Evolutionary conservation across 2,329 filamentous ascomycete genomes (phyloP).

Genomic region (Lachnellula subtilissima): DNA sequence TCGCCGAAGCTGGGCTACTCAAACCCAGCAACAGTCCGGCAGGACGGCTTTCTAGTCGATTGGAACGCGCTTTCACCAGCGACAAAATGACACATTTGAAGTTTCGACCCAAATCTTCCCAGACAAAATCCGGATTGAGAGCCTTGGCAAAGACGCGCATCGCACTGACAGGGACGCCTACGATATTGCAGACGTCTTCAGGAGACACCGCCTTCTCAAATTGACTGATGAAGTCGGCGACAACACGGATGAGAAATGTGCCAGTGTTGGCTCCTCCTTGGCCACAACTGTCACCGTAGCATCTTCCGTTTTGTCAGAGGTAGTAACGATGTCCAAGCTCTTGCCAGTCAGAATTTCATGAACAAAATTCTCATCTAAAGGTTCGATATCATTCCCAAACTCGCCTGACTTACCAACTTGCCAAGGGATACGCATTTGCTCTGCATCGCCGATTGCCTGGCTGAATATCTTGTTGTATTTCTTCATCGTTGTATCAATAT

Average conservation of each 20-base stretch:
- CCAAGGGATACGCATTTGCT: conserved; percentile 13
- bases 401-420: conserved; percentile 17
- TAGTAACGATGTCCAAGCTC: background rate
- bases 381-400: conserved; percentile 14
- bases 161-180: conserved; percentile 8
- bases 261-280: background rate
- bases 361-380: conserved; percentile 12
- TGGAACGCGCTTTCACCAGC: conserved; percentile 6
- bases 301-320: background rate
- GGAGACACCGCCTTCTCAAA: conserved; percentile 5
- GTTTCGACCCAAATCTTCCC: conserved; percentile 10
- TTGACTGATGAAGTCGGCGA: conserved; percentile 4
- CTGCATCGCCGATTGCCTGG: conserved; percentile 12
- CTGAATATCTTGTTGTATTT: conserved; percentile 1
- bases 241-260: conserved; percentile 4
- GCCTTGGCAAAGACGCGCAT: conserved; percentile 13
- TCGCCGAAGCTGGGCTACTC: background rate
- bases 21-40: background rate
- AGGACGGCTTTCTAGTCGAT: background rate
- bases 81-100: conserved; percentile 11
- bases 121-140: conserved; percentile 13
- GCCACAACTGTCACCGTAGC: background rate
- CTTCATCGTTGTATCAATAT: conserved; percentile 3
- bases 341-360: conserved; percentile 15
- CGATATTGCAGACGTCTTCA: conserved; percentile 14